Evolutionary conservation across 2,329 filamentous ascomycete species (phyloP), one percentile per base, ranked within the genome.

Genomic region (Trichoderma atrobrunneum): DNA sequence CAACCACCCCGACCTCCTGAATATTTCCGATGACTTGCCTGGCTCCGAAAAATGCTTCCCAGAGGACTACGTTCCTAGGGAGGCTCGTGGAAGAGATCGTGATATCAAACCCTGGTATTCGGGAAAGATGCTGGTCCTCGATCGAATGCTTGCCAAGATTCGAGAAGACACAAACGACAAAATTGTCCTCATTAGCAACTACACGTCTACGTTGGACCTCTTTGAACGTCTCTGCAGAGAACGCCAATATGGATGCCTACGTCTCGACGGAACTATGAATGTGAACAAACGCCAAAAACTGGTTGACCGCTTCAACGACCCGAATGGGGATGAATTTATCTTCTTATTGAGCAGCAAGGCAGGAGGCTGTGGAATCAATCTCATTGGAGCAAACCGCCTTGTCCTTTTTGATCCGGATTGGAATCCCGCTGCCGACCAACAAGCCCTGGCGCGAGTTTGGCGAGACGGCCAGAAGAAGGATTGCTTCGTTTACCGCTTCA

Each of bases 401-500:
- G 93, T 99, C 1, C 89, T 99, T 54, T 99, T 99, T 80, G 96
- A 99, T 76, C 96, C 96, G 0, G 93, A 96, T 81, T 99, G 96
- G 96, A 99, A 99, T 78, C 96, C 96, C 0, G 96, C 96, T 4
- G 95, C 96, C 1, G 96, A 99, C 79, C 96, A 99, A 81, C 96
- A 99, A 83, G 96, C 96, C 5, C 88, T 99, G 34, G 96, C 96
- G 43, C 93, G 96, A 85, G 96, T 99, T 24, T 99, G 96, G 96
- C 93, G 96, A 86, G 96, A 99, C 78, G 96, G 96, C 0, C 96
- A 99, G 82, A 98, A 97, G 87, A 99, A 99, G 80, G 96, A 99
- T 79, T 99, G 96, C 79, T 99, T 99, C 78, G 96, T 99, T 18
- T 99, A 99, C 81, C 93, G 96, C n/a, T 99, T 99, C 84, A 99